phyloP scores from a whole-genome alignment of 257 asterid genomes.

The Haberlea rhodopensis region DNA sequence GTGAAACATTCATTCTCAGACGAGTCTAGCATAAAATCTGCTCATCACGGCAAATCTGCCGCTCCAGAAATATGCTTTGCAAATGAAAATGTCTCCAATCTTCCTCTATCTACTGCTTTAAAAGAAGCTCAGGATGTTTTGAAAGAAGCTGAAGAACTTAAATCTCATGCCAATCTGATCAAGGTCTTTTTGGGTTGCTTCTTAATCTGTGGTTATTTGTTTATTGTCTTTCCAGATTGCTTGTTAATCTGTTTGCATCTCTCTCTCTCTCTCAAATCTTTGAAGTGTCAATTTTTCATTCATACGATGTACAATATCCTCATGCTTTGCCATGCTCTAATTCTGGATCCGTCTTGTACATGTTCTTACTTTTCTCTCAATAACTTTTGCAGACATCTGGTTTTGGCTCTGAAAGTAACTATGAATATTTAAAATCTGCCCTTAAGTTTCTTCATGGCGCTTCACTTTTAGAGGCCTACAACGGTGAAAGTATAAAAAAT shows the following conservation, averaged over 20 bases:
- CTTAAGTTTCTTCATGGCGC: constrained; percentile 82
- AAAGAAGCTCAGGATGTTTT: constrained; percentile 64
- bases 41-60: constrained; percentile 29
- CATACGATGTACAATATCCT: not conserved
- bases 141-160: constrained; percentile 79
- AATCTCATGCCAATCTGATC: constrained; percentile 62
- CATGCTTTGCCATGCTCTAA: constrained; percentile 11
- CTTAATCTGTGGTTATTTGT: constrained; percentile 20
- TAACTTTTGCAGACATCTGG: constrained; percentile 63
- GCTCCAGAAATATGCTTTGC: constrained; percentile 34
- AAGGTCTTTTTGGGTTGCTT: constrained; percentile 53
- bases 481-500: constrained; percentile 44
- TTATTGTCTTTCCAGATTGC: constrained; percentile 40
- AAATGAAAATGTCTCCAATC: constrained; percentile 40
- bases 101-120: constrained; percentile 38
- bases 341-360: constrained; percentile 3
- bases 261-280: not conserved
- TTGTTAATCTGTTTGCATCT: constrained; percentile 26
- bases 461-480: constrained; percentile 67
- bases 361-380: constrained; percentile 24
- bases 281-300: constrained; percentile 10
- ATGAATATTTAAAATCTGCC: constrained; percentile 74
- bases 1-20: constrained; percentile 27
- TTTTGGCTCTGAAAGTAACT: constrained; percentile 68
- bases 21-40: constrained; percentile 35